phyloP scores from a whole-genome alignment of 2,329 filamentous ascomycete genomes.

The Scedosporium boydii region DNA sequence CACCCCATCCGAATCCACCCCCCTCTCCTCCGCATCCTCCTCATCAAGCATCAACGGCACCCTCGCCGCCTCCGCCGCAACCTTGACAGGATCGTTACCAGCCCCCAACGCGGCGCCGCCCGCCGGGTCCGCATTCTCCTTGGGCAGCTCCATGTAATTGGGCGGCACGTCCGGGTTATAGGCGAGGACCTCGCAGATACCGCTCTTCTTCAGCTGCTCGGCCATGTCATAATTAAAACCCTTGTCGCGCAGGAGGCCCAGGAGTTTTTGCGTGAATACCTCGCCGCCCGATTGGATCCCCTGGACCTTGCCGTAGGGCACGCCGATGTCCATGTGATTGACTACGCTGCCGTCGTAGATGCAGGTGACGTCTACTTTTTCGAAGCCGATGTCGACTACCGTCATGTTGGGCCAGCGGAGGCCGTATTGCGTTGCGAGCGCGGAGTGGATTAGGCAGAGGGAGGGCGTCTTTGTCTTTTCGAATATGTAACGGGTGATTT shows the following conservation, averaged over 20 bases:
- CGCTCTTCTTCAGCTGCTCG: constrained; percentile 59
- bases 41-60: constrained; percentile 23
- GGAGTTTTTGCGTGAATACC: constrained; percentile 67
- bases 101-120: constrained; percentile 15
- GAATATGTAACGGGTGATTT: constrained; percentile 87
- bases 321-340: constrained; percentile 56
- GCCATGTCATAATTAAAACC: constrained; percentile 57
- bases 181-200: constrained; percentile 57
- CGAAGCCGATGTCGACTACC: constrained; percentile 81
- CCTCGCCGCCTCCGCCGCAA: constrained; percentile 23
- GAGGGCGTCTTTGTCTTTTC: constrained; percentile 94
- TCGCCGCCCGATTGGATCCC: constrained; percentile 67
- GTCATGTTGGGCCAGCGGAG: constrained; percentile 67
- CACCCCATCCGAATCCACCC: constrained; percentile 57
- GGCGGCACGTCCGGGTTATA: constrained; percentile 33
- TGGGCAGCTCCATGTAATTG: constrained; percentile 38
- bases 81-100: constrained; percentile 19
- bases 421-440: constrained; percentile 78
- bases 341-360: constrained; percentile 71
- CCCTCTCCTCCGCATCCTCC: constrained; percentile 26
- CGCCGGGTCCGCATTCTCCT: constrained; percentile 19
- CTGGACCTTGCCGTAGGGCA: constrained; percentile 31
- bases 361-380: constrained; percentile 88
- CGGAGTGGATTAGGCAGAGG: constrained; percentile 83
- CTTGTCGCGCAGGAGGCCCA: constrained; percentile 53